These are phyloP conservation scores for Psilocybe cubensis DNA, from an alignment of 768 basidiomycete genomes.

Conservation along the genomic window DNA sequence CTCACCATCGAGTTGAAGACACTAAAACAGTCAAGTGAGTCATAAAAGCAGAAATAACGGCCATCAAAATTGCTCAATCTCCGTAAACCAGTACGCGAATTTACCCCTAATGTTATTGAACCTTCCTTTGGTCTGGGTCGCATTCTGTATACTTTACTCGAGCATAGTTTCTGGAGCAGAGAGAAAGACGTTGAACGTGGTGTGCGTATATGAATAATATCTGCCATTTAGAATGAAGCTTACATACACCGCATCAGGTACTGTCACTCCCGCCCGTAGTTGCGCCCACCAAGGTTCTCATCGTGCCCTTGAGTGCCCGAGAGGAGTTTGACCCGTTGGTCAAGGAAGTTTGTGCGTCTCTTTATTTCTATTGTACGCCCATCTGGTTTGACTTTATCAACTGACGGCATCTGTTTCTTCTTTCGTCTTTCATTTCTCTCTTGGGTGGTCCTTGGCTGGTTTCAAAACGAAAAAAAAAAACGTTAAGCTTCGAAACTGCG, in stretches of 20 bases:
- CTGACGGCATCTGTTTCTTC: not conserved
- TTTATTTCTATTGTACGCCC: not conserved
- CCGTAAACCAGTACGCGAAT: conserved; percentile 78
- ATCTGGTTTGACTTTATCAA: not conserved
- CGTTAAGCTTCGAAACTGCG: conserved; percentile 83
- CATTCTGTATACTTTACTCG: conserved; percentile 90
- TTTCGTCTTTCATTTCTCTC: not conserved
- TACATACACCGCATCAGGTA: conserved; percentile 51
- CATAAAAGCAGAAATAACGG: not conserved
- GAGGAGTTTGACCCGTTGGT: conserved; percentile 85
- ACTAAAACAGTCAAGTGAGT: conserved; percentile 84
- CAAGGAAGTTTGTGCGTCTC: conserved; percentile 84
- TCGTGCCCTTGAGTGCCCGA: conserved; percentile 90
- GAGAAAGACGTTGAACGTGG: conserved; percentile 91
- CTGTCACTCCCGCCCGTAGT: conserved; percentile 88
- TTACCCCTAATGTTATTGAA: conserved; percentile 97
- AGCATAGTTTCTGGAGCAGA: conserved; percentile 95
- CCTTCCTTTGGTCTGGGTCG: conserved; percentile 98
- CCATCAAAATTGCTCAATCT: not conserved
- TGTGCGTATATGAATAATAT: conserved; percentile 48
- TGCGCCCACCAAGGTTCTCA: conserved; percentile 95
- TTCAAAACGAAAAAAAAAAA: not conserved
- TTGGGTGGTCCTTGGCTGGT: not conserved
- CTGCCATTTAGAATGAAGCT: conserved; percentile 10
- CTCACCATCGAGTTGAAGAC: conserved; percentile 82